Percentiles rank a stretch among this genome's conserved stretches.
Conservation (phyloP, 352 stramenopile genomes). For the Globisporangium nodosum region DNA sequence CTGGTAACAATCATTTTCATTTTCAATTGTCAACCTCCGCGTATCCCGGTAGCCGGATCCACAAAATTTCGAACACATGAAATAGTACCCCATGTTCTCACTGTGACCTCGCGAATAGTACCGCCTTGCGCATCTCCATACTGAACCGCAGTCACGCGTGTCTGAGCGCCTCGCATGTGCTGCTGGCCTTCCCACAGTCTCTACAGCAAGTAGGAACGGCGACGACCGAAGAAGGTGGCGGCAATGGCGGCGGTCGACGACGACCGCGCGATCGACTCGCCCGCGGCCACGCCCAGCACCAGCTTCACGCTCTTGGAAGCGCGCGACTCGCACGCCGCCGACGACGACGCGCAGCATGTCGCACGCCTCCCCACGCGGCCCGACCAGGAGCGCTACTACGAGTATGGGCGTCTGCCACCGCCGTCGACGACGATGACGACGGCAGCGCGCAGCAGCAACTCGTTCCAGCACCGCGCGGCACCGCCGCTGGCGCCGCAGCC, state of each 20-base stretch:
- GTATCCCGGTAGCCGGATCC: no score
- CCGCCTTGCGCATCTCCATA: neutral
- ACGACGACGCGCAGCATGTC: constrained; percentile 9
- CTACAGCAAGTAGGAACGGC: neutral
- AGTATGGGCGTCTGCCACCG: neutral
- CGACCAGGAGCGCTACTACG: neutral
- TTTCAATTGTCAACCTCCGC: no score
- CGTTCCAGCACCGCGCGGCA: constrained; percentile 9
- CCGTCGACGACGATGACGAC: neutral
- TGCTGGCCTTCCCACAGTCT: neutral
- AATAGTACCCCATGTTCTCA: neutral
- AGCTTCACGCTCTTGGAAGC: constrained; percentile 67
- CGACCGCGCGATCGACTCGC: constrained; percentile 7
- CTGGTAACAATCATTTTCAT: no score
- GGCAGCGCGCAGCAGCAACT: constrained; percentile 2
- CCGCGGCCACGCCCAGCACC: constrained; percentile 31
- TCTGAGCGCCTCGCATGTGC: neutral
- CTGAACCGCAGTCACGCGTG: neutral
- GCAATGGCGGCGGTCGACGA: constrained; percentile 6
- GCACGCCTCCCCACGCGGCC: constrained; percentile 15
- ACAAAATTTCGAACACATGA: neutral
- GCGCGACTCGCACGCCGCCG: constrained; percentile 18
- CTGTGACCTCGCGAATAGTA: no score
- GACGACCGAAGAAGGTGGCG: neutral
- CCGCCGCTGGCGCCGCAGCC: neutral